Base-by-base conservation (phyloP, 257 asterid genomes). In the Nicotiana tabacum region DNA sequence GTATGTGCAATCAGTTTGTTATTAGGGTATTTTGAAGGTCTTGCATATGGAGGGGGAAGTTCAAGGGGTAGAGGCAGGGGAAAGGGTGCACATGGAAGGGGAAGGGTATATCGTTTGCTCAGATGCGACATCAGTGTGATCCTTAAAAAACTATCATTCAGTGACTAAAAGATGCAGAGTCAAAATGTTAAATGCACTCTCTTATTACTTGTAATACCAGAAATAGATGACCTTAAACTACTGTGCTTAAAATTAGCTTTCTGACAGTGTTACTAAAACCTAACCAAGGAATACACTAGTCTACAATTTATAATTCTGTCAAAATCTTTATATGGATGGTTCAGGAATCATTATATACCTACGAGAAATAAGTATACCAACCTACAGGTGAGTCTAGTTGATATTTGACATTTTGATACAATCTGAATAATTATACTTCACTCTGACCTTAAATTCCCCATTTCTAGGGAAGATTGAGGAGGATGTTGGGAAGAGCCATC, bases 401-500 rank as follows among this genome's bases (percentile, higher is more conserved):
- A n/a, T 13, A 56, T 13, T 27, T 48, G 62, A 48, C 43, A 27
- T 48, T 74, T 48, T 74, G 62, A 48, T 48, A 74, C 80, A 16
- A 56, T 24, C 27, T 15, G 27, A 48, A 74, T 13, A 74, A 74
- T 74, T 13, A 16, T 7, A 48, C 43, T 48, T 74, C 64, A 74
- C 0, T 48, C 43, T 8, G 21, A 74, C 43, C 64, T 51, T 48
- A 17, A 16, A 51, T 15, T 74, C 62, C 61, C 64, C 64, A 74
- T 3, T 48, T 74, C 64, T 13, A 74, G 4, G 51, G 80, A 39
- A 74, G 51, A n/a, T 51, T 51, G 80, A 74, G 80, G 4, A 46
- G 80, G 13, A 48, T 48, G 39, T 3, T 74, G 79, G 61, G 79
- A 74, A 27, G 83, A 81, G 30, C 72, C 76, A 39, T 79, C 82